These are phyloP conservation scores for Cryomyces minteri DNA, from an alignment of 495 filamentous ascomycete genomes.

Conservation along the genomic window DNA sequence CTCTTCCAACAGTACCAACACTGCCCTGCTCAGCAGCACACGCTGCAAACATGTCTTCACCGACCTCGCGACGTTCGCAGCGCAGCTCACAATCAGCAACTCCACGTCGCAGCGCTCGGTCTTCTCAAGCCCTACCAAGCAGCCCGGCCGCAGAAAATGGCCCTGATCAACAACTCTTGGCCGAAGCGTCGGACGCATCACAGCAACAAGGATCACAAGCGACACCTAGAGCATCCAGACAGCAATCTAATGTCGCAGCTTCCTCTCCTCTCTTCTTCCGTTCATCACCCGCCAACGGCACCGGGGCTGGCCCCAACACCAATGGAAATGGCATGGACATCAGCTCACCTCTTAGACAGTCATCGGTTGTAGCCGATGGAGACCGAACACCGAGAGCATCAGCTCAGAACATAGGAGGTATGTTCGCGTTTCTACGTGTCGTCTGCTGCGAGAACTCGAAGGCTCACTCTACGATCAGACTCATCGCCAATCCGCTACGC, in stretches of 20 bases:
- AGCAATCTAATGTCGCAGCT: constrained; percentile 20
- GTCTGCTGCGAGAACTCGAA: too few relatives aligned
- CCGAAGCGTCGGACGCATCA: constrained; percentile 27
- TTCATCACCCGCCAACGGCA: constrained; percentile 49
- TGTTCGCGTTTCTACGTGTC: constrained; percentile 3
- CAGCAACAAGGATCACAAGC: constrained; percentile 22
- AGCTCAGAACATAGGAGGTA: constrained; percentile 44
- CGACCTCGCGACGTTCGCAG: constrained; percentile 14
- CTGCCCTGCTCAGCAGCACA: neutral
- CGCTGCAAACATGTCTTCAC: constrained; percentile 8
- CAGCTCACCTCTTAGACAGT: constrained; percentile 48
- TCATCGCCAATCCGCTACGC: constrained; percentile 84
- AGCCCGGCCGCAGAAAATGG: constrained; percentile 30
- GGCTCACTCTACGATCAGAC: constrained; percentile 27
- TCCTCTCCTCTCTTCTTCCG: constrained; percentile 76
- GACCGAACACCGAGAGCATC: constrained; percentile 63
- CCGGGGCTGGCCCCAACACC: constrained; percentile 26
- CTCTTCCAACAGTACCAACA: neutral
- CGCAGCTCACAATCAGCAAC: constrained; percentile 37
- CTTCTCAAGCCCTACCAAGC: constrained; percentile 30
- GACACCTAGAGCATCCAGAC: constrained; percentile 13
- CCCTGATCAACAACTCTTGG: constrained; percentile 24
- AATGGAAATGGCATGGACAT: constrained; percentile 33
- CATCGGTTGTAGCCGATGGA: constrained; percentile 34
- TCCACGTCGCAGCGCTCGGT: constrained; percentile 31